phyloP scores from a whole-genome alignment of 768 basidiomycete genomes.

The Lenzites betulinus region DNA sequence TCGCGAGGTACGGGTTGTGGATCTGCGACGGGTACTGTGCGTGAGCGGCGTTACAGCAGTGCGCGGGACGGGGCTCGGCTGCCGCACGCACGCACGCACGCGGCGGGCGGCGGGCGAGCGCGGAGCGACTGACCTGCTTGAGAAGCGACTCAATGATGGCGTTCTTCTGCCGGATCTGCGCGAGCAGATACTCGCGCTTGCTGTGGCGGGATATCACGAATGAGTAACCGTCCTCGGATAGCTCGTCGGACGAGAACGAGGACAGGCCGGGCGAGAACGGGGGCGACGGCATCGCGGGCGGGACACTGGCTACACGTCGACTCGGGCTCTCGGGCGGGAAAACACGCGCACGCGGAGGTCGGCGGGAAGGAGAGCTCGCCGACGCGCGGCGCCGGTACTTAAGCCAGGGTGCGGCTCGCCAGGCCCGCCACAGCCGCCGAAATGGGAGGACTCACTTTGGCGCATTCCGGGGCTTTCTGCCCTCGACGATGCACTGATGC shows the following conservation, averaged over 20 bases:
- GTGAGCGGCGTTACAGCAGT: too few species aligned
- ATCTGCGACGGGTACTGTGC: constrained; percentile 54
- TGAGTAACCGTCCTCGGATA: constrained; percentile 26
- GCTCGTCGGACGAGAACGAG: neutral
- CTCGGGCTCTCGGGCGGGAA: neutral
- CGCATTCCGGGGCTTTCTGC: constrained; percentile 72
- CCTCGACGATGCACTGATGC: constrained; percentile 82
- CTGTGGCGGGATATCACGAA: constrained; percentile 44
- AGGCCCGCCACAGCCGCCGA: constrained; percentile 10
- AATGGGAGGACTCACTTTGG: constrained; percentile 68
- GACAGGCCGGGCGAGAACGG: constrained; percentile 7
- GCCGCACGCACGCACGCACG: too few species aligned
- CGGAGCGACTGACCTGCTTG: constrained; percentile 59
- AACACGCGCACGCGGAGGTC: neutral
- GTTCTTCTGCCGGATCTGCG: constrained; percentile 87
- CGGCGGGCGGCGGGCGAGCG: neutral
- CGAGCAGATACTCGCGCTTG: constrained; percentile 84
- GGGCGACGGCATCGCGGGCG: constrained; percentile 6
- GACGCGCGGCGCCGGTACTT: constrained; percentile 7
- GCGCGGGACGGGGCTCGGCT: too few species aligned
- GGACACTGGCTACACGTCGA: neutral
- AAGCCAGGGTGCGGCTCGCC: constrained; percentile 1
- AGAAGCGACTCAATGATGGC: constrained; percentile 81
- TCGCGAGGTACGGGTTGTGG: constrained; percentile 80
- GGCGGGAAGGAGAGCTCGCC: constrained; percentile 7